Conservation (phyloP, 2,329 filamentous ascomycete species). For the Botrytis paeoniae region DNA sequence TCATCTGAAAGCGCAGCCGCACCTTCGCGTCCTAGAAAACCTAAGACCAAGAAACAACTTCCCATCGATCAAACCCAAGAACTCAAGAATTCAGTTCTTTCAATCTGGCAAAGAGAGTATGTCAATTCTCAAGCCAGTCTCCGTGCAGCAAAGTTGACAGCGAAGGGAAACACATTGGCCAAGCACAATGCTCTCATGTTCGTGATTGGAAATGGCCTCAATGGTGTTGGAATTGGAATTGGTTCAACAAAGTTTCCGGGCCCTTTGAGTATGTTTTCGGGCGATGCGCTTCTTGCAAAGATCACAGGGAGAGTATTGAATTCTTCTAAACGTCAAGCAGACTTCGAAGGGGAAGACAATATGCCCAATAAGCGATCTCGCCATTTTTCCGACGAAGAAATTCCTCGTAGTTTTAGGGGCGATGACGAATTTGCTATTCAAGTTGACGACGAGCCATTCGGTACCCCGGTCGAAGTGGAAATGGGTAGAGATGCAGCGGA, state of each 20-base stretch:
- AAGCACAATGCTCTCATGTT: constrained; percentile 63
- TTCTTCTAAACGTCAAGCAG: not conserved
- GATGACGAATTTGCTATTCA: constrained; percentile 41
- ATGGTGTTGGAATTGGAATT: constrained; percentile 48
- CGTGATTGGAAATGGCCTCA: constrained; percentile 56
- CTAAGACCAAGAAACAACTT: constrained; percentile 42
- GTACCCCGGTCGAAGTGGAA: constrained; percentile 52
- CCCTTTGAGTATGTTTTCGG: constrained; percentile 58
- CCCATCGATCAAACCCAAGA: constrained; percentile 48
- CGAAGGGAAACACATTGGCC: constrained; percentile 45
- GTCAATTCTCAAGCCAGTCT: constrained; percentile 56
- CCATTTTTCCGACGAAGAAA: constrained; percentile 34
- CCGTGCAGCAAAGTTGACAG: constrained; percentile 43
- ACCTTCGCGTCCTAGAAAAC: constrained; percentile 35
- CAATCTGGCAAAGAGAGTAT: constrained; percentile 58
- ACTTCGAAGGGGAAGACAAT: not conserved
- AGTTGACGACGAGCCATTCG: constrained; percentile 39
- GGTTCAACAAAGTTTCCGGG: constrained; percentile 40
- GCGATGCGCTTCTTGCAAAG: constrained; percentile 49
- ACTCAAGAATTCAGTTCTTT: constrained; percentile 54
- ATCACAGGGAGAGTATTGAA: not conserved
- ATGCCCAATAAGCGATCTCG: not conserved
- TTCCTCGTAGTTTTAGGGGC: constrained; percentile 22
- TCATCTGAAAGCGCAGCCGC: constrained; percentile 43
- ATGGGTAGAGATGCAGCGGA: constrained; percentile 65